Base-by-base conservation (phyloP, 371 early-diverging fungal species). In the Chytridiales sp. region DNA sequence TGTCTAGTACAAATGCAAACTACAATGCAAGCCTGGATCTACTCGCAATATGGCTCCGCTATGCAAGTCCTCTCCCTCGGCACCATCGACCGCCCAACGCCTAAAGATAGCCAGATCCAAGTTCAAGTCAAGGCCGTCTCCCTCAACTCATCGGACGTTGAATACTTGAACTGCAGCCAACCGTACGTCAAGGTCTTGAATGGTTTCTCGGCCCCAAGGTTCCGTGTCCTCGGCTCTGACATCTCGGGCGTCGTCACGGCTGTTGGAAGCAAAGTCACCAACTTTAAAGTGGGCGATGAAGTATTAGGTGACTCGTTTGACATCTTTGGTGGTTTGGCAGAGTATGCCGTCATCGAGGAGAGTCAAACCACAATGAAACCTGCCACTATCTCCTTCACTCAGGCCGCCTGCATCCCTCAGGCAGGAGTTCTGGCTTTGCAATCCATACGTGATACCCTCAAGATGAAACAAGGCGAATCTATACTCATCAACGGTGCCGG, bases 401-500 rank as follows among this genome's bases (percentile, higher is more conserved):
- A 52, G 36, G 52, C 52, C 0, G 9, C n/a, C 1, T 35, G 34
- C 5, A n/a, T 40, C 5, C 22, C 36, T 6, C 27, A 38, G 36
- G 22, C 22, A 38, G 52, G 38, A 15, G 21, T 52, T 35, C 38
- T 38, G 36, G 52, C 52, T 9, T 17, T 52, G 17, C 21, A 19
- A 1, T 52, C 39, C 36, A 22, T 52, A 40, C 21, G 35, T 1
- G 38, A 52, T 21, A 40, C 52, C 9, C 9, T n/a, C n/a, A n/a
- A 26, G 6, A 6, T 52, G 52, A 36, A 31, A 40, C 19, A 31
- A 13, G 52, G 52, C 2, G 52, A 52, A 13, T 5, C 4, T 3
- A 65, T 84, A 9, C 52, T 86, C 4, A 52, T 86, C 11, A 50
- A 76, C 22, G 86, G 85, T 35, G 84, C 81, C 5, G 75, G 80